phyloP scores from a whole-genome alignment of 192 early-diverging fungal species.

The Cetraspora pellucida region DNA sequence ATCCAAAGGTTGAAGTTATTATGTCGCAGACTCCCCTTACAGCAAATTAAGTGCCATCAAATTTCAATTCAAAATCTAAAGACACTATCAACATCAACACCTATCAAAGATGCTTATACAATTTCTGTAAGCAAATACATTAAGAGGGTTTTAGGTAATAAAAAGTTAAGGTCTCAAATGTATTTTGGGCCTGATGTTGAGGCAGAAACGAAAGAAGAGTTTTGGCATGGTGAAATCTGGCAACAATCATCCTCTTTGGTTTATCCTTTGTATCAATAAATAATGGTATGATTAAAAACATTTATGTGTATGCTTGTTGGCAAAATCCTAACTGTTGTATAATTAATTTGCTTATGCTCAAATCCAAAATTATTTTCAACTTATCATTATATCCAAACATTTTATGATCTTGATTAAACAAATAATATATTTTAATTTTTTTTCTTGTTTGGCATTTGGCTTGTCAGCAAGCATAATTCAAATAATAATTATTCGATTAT shows the following conservation, averaged over 20 bases:
- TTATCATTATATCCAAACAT: too few relatives aligned
- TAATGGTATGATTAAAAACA: not conserved
- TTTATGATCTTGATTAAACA: too few relatives aligned
- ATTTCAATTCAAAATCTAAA: not conserved
- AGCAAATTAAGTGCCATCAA: not conserved
- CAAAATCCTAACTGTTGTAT: too few relatives aligned
- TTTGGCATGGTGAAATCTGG: not conserved
- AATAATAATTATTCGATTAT: too few relatives aligned
- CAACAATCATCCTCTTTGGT: not conserved
- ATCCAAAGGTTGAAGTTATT: not conserved
- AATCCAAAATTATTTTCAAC: too few relatives aligned
- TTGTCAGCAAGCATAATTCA: too few relatives aligned
- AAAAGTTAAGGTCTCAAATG: not conserved
- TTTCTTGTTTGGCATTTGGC: too few relatives aligned
- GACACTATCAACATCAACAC: not conserved
- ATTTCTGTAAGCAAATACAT: not conserved
- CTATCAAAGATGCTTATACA: not conserved
- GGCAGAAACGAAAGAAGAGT: not conserved
- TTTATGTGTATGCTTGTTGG: too few relatives aligned
- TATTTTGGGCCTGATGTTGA: not conserved
- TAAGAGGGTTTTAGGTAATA: not conserved
- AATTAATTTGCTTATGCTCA: too few relatives aligned
- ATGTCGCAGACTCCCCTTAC: not conserved
- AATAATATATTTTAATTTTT: too few relatives aligned
- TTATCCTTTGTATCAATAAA: not conserved